phyloP scores from a whole-genome alignment of 2,329 filamentous ascomycete species.

The Pestalotiopsis sp. region DNA sequence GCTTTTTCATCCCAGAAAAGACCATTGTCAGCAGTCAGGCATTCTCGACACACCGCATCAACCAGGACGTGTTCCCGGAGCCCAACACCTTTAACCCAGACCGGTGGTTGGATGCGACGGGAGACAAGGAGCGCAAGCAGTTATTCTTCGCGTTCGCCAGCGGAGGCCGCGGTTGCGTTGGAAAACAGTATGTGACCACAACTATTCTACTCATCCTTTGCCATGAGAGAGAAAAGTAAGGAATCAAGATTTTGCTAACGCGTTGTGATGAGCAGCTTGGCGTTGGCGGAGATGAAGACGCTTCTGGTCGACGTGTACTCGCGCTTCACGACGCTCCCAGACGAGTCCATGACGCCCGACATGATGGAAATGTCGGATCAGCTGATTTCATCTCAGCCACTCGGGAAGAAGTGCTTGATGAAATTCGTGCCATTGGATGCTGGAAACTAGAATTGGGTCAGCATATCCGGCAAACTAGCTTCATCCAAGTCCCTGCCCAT shows the following conservation, averaged over 20 bases:
- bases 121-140: conserved; percentile 70
- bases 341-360: conserved; percentile 54
- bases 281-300: conserved; percentile 70
- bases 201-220: background rate
- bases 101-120: conserved; percentile 77
- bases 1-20: conserved; percentile 53
- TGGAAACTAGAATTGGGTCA: background rate
- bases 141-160: conserved; percentile 68
- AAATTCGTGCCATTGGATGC: conserved; percentile 41
- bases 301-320: conserved; percentile 66
- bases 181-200: conserved; percentile 61
- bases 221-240: background rate
- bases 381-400: conserved; percentile 66
- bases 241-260: background rate
- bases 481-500: no score
- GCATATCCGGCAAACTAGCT: no score
- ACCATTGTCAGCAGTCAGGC: conserved; percentile 65
- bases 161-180: conserved; percentile 68
- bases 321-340: conserved; percentile 57
- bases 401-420: conserved; percentile 61
- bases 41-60: conserved; percentile 61
- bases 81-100: conserved; percentile 80
- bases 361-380: conserved; percentile 75
- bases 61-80: conserved; percentile 72
- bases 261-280: conserved; percentile 45